These are phyloP conservation scores for Zoysia matrella DNA, from an alignment of 202 grass and related monocot species.

Conservation along the genomic window DNA sequence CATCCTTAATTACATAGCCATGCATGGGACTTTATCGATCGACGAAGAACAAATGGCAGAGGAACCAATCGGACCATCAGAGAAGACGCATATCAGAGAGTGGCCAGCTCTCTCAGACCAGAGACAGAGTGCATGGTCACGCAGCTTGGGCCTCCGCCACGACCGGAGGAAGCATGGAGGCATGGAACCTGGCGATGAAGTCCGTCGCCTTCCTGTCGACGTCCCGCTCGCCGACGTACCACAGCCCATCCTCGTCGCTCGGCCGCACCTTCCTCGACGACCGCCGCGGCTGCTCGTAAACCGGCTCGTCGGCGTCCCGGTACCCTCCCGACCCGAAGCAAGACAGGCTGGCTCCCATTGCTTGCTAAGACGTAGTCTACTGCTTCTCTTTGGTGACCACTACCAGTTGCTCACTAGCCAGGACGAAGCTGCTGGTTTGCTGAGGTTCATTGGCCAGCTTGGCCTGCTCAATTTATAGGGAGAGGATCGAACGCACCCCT, in stretches of 20 bases:
- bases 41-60: slow-evolving; percentile 17
- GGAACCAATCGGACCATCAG: slow-evolving; percentile 12
- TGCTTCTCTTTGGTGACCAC: background rate
- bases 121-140: background rate
- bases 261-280: slow-evolving; percentile 63
- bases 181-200: slow-evolving; percentile 68
- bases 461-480: slow-evolving; percentile 47
- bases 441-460: slow-evolving; percentile 2
- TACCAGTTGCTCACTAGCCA: background rate
- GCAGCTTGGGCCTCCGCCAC: slow-evolving; percentile 14
- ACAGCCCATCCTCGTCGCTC: slow-evolving; percentile 71
- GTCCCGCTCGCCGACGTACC: slow-evolving; percentile 68
- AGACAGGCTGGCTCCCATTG: slow-evolving; percentile 65
- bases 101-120: background rate
- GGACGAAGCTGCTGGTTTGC: slow-evolving; percentile 20
- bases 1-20: slow-evolving; percentile 22
- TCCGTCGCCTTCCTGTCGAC: slow-evolving; percentile 73
- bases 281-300: slow-evolving; percentile 45
- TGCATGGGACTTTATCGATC: background rate
- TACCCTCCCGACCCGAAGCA: slow-evolving; percentile 55
- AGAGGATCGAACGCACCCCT: background rate
- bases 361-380: too few species aligned
- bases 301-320: slow-evolving; percentile 47
- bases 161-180: background rate
- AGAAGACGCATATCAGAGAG: background rate